Evolutionary conservation across 2,329 filamentous ascomycete genomes (phyloP).

Genomic region (Clonostachys solani): DNA sequence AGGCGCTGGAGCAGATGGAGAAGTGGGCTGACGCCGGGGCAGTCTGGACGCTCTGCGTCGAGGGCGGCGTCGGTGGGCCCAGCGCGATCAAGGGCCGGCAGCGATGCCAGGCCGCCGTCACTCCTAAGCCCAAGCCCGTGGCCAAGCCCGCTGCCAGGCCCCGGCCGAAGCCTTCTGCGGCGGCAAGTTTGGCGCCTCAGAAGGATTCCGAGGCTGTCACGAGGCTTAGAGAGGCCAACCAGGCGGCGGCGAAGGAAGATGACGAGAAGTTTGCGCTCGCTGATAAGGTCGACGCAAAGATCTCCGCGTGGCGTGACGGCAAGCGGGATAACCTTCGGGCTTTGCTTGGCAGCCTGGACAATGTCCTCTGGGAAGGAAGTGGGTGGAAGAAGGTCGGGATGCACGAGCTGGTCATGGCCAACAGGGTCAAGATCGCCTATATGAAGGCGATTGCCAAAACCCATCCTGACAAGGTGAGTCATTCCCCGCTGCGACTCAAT

Average conservation of each 20-base stretch:
- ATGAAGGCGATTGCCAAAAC: conserved; percentile 99
- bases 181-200: conserved; percentile 31
- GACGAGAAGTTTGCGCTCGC: conserved; percentile 89
- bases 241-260: conserved; percentile 79
- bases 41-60: conserved; percentile 80
- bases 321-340: conserved; percentile 92
- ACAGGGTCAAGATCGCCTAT: conserved; percentile 94
- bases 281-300: conserved; percentile 77
- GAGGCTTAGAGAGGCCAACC: conserved; percentile 77
- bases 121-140: conserved; percentile 55
- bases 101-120: conserved; percentile 82
- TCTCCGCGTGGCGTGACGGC: conserved; percentile 80
- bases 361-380: conserved; percentile 84
- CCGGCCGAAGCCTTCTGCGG: conserved; percentile 35
- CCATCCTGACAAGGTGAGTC: conserved; percentile 92
- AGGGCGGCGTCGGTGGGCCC: conserved; percentile 79
- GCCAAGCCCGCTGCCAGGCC: conserved; percentile 41
- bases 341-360: conserved; percentile 79
- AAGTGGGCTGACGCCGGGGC: conserved; percentile 80
- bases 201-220: conserved; percentile 73
- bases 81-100: conserved; percentile 82
- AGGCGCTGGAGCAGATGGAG: conserved; percentile 93
- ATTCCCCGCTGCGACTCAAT: not conserved
- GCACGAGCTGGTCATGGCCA: conserved; percentile 86
- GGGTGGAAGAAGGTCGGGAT: conserved; percentile 97